These are phyloP conservation scores for Podospora australis DNA, from an alignment of 495 filamentous ascomycete genomes.

Conservation along the genomic window DNA sequence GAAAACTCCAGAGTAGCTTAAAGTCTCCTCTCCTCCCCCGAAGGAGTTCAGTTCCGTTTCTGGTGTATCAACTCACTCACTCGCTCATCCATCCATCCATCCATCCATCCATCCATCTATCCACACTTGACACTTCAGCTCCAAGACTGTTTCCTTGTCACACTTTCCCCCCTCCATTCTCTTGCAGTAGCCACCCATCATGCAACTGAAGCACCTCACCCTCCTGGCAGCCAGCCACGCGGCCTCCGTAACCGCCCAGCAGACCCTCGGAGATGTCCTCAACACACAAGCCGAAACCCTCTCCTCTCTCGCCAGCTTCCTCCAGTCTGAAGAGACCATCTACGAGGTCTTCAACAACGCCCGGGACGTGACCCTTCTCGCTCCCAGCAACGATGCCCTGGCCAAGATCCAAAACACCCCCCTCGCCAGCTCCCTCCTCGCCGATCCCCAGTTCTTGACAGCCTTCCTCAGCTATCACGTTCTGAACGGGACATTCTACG, in stretches of 20 bases:
- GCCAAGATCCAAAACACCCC: conserved; percentile 26
- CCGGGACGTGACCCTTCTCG: conserved; percentile 56
- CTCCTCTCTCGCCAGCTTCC: conserved; percentile 38
- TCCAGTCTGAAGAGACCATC: conserved; percentile 36
- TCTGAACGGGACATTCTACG: conserved; percentile 48
- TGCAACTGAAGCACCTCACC: conserved; percentile 34
- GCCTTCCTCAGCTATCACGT: conserved; percentile 61
- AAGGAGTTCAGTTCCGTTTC: no score
- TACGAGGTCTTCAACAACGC: conserved; percentile 34
- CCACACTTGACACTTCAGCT: no score
- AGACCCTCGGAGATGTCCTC: conserved; percentile 32
- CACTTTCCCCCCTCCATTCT: background rate
- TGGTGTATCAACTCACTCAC: background rate
- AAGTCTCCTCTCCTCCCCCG: conserved; percentile 2
- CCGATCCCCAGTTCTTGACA: conserved; percentile 32
- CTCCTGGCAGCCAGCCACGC: conserved; percentile 18
- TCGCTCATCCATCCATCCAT: background rate
- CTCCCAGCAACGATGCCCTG: conserved; percentile 57
- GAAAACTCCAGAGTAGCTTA: background rate
- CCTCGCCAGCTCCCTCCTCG: conserved; percentile 19
- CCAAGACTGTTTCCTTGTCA: no score
- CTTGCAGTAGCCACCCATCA: conserved; percentile 8
- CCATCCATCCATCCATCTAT: no score
- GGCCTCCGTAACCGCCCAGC: conserved; percentile 23
- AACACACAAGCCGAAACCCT: conserved; percentile 33